Percentiles rank a stretch among this genome's conserved stretches.
These are phyloP conservation scores for Euphorbia pulcherrima DNA, from an alignment of 345 rosid genomes.

Conservation along the genomic window DNA sequence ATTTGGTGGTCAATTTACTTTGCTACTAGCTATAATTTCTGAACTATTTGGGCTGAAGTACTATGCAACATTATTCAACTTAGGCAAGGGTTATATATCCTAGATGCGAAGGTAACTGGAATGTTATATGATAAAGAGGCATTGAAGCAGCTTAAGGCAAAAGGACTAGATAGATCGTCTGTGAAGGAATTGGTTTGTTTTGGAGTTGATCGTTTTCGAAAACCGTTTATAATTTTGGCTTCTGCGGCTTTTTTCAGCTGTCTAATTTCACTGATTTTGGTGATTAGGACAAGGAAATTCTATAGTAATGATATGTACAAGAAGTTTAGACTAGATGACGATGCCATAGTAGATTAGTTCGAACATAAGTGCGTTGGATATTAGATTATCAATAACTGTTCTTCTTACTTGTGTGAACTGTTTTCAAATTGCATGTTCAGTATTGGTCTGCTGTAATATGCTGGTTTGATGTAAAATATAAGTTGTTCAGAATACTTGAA, in stretches of 20 bases:
- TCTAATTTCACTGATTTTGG: slow-evolving; percentile 52
- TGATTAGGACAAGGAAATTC: slow-evolving; percentile 62
- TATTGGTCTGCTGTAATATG: too few species aligned
- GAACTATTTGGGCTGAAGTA: slow-evolving; percentile 89
- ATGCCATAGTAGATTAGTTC: not conserved
- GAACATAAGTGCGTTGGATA: too few species aligned
- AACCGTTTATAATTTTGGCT: slow-evolving; percentile 52
- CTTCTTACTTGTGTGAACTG: too few species aligned
- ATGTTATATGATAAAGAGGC: slow-evolving; percentile 64
- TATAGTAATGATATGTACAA: slow-evolving; percentile 77
- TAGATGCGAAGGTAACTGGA: slow-evolving; percentile 71
- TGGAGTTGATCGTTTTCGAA: slow-evolving; percentile 56
- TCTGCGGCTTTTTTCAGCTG: slow-evolving; percentile 55
- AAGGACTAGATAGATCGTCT: slow-evolving; percentile 46
- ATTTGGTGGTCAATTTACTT: slow-evolving; percentile 70
- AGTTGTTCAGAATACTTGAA: too few species aligned
- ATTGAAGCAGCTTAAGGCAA: slow-evolving; percentile 40
- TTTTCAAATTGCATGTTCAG: too few species aligned
- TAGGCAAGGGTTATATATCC: slow-evolving; percentile 76
- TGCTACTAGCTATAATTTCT: slow-evolving; percentile 70
- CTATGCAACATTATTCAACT: slow-evolving; percentile 87
- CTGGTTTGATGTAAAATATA: too few species aligned
- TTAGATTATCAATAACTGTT: too few species aligned
- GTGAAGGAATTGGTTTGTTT: slow-evolving; percentile 67
- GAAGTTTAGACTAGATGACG: slow-evolving; percentile 43